Evolutionary conservation across 176 grass and related monocot species (phyloP).

Genomic region (Neostapfia colusana): DNA sequence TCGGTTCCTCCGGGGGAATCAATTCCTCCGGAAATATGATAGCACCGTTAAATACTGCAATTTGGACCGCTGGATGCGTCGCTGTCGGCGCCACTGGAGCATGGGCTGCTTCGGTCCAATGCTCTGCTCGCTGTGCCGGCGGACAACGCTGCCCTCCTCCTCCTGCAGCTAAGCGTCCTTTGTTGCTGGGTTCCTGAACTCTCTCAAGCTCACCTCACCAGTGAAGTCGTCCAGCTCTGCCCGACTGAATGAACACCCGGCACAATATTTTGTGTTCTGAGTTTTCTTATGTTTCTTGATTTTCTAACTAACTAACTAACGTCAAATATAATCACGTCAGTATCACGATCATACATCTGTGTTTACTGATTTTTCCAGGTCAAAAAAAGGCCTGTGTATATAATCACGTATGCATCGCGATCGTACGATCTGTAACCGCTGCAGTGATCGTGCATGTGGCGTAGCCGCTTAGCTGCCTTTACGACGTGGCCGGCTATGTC

Average conservation of each 20-base stretch:
- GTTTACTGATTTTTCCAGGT: not conserved
- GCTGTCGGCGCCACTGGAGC: slow-evolving; percentile 21
- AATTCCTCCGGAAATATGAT: slow-evolving; percentile 2
- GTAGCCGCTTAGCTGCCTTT: not conserved
- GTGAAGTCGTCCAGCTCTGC: not conserved
- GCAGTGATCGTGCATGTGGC: not conserved
- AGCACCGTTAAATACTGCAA: slow-evolving; percentile 14
- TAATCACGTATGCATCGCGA: not conserved
- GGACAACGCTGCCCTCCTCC: not conserved
- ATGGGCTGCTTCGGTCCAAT: not conserved
- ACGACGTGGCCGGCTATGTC: not conserved
- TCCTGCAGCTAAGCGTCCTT: not conserved
- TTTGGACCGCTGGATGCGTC: slow-evolving; percentile 23
- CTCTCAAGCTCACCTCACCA: not conserved
- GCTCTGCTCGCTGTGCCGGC: not conserved
- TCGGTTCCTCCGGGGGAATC: slow-evolving; percentile 22
- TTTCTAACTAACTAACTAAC: no score
- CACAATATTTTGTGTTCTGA: no score
- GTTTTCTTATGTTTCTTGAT: no score
- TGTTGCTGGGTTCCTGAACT: not conserved
- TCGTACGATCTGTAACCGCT: not conserved
- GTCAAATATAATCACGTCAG: no score
- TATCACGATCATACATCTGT: not conserved
- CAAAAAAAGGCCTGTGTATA: not conserved
- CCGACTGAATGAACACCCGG: no score